Percentiles rank a stretch among this genome's conserved stretches.
Evolutionary conservation across 2,329 filamentous ascomycete genomes (phyloP).

Genomic region (Penicillium sp.): DNA sequence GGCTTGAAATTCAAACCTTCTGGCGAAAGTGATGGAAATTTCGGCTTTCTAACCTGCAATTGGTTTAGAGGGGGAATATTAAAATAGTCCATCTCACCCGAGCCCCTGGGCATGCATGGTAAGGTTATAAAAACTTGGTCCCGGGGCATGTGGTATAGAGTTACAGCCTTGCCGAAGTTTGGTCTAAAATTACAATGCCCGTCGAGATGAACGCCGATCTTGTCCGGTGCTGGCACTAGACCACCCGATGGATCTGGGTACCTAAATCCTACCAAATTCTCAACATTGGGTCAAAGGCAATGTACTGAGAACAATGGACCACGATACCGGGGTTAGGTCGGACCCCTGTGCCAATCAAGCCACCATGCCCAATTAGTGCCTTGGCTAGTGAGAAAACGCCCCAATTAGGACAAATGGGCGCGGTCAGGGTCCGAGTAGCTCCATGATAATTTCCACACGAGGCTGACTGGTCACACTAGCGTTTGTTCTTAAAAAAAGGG

Average conservation of each 20-base stretch:
- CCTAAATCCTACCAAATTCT: neutral
- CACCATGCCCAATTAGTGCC: neutral
- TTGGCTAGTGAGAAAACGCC: neutral
- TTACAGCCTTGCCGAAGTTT: neutral
- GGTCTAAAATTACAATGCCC: neutral
- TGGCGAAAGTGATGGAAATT: too few relatives aligned
- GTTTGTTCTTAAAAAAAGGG: neutral
- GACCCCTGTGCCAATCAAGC: neutral
- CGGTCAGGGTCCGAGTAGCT: neutral
- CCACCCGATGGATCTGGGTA: neutral
- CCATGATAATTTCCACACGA: neutral
- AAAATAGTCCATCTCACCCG: neutral
- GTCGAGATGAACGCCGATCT: neutral
- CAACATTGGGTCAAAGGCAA: neutral
- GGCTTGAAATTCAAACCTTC: too few relatives aligned
- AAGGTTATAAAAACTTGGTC: neutral
- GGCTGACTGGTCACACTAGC: neutral
- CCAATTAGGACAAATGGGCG: neutral
- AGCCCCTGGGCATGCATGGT: neutral
- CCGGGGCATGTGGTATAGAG: neutral
- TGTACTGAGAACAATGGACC: neutral
- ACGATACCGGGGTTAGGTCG: neutral
- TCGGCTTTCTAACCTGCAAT: too few relatives aligned
- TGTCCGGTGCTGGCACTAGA: neutral
- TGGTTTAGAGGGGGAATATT: too few relatives aligned